Evolutionary conservation across 352 stramenopile genomes (phyloP), one percentile per base, ranked within the genome.

Genomic region (Pythium monospermum): DNA sequence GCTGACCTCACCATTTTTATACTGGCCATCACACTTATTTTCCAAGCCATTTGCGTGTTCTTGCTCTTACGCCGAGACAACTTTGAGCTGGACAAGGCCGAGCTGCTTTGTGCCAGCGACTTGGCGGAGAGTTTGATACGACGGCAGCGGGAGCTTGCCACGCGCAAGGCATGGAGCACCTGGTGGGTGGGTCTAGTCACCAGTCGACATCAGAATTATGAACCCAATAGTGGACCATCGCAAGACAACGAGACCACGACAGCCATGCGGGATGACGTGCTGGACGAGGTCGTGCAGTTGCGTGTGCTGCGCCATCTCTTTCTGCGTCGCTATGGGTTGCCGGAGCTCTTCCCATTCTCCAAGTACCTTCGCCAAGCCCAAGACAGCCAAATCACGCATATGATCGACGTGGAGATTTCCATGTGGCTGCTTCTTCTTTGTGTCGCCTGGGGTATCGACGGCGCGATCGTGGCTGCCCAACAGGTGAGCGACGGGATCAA

Each of bases 341-440:
- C 56, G 4, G 48, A 64, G 41, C 55, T 63, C 12, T 63, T 63
- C 27, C 73, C 78, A 13, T 89, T 87, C 53, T 71, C 70, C 49
- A 87, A 87, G 59, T 90, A 90, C 49, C 49, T 90, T 2, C 66
- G 69, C 41, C 71, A 81, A 11, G 76, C 74, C 3, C 78, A 89
- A 62, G 76, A 82, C 13, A 79, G 72, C 54, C 73, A 90, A 51
- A 84, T 90, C 48, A 81, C 70, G 28, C 72, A 90, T 52, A 78
- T 90, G 64, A 83, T 87, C 35, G 72, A 87, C 22, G 71, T 90
- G 2, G 64, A 87, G 36, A 73, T 80, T 16, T 76, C 72, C 8
- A 85, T 74, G 60, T 88, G 49, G 57, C 33, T 85, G 4, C 32
- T 87, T 5, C 55, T 87, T 12, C 50, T 87, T 0, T 43, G 53